Base-by-base conservation (phyloP, 192 early-diverging fungal genomes). In the Diversispora epigaea region DNA sequence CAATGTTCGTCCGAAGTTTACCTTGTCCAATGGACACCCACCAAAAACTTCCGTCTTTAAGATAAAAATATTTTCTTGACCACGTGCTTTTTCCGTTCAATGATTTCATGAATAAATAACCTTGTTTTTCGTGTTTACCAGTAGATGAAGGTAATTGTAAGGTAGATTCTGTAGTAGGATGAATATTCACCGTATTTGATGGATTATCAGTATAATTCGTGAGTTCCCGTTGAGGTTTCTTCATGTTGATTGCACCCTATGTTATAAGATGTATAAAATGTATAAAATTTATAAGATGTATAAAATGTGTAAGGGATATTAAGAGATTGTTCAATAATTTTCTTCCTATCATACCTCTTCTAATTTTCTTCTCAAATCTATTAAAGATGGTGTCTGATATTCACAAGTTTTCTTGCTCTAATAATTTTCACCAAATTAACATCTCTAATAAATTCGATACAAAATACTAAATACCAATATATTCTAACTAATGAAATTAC, bases 31-130 rank as follows among this genome's bases (percentile, higher is more conserved):
- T 80, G 15, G 78, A 83, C 40, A 77, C 77, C 39, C 72, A 83
- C 25, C 85, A 83, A 62, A 93, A 85, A 15, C 77, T 80, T 19
- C 88, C 88, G 43, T 91, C 84, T 54, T 87, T 81, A 40, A 92
- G 75, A 57, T 87, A 84, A 64, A 90, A 90, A 77, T 86, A 92
- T 43, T 83, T 82, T 32, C 88, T 78, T 7, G 75, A 65, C 90
- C 90, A 91, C 4, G 78, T 74, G 40, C 81, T 80, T 54, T 85
- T 89, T n/a, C 86, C 84, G 69, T 73, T 83, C 57, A 77, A 80
- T 56, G 77, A 68, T 8, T 78, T 79, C 56, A 78, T 82, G 71
- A 86, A 88, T 15, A 91, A 78, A 72, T 91, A 90, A 10, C 90
- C 90, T 83, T 91, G 88, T 19, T 89, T 90, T n/a, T 85, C 81